Base-by-base conservation (phyloP, 2,329 filamentous ascomycete genomes). In the Allantophomopsis lycopodina region DNA sequence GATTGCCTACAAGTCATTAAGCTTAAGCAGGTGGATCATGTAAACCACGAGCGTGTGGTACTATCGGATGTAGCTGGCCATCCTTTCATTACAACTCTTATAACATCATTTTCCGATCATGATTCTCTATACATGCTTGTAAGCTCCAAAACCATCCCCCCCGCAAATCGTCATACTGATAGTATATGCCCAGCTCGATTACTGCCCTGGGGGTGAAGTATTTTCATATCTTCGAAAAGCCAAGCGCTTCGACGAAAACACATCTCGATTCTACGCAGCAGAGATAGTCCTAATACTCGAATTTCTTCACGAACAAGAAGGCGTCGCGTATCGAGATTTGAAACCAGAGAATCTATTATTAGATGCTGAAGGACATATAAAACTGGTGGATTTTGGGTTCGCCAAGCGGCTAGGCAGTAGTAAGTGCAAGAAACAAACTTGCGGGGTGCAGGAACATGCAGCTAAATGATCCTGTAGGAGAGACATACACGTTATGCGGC, bases 21-120 rank as follows among this genome's bases (percentile, higher is more conserved):
- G 46, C 71, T 89, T 42, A 89, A 89, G 66, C 84, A 91, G 55
- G 79, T 89, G 49, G 83, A 89, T 60, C 84, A 91, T 59, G 83
- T 89, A 40, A 79, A 82, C 44, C 83, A 88, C 60, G 84, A 91
- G 66, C 79, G 83, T 50, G 73, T 77, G 46, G 79, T 89, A 49
- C 74, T 91, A 38, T 73, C 76, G 52, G 78, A 83, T 47, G 80
- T 89, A 36, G 77, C 80, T 36, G 83, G 83, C 17, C 79, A 88
- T 55, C 84, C 84, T 17, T 91, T 89, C 61, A 88, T 91, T 55
- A 88, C 84, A 39, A 79, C 73, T 45, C 71, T 89, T 54, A 68
- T 82, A 37, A 80, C 79, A 44, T 85, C 83, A 48, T 91, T 89
- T 63, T 78, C 84, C 54, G 83, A 89, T 60, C 65, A 68, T 50